phyloP scores from a whole-genome alignment of 768 basidiomycete genomes.

The Austroboletus festivus region DNA sequence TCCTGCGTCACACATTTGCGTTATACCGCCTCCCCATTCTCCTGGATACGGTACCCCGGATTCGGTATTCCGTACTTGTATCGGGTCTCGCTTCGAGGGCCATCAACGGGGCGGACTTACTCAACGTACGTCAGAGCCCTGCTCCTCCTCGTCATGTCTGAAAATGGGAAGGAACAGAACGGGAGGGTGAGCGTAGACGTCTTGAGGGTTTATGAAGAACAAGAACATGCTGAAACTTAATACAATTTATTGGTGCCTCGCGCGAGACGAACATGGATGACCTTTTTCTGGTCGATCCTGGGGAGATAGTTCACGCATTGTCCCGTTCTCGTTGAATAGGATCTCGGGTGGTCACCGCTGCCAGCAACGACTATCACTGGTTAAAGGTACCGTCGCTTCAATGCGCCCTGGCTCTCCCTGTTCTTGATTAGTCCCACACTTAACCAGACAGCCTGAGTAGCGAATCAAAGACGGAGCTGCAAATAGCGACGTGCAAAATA shows the following conservation, averaged over 20 bases:
- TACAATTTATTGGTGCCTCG: neutral
- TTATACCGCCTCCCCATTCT: neutral
- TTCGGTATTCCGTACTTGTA: neutral
- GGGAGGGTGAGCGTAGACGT: neutral
- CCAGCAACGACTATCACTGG: slow-evolving; percentile 66
- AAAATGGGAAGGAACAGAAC: slow-evolving; percentile 3
- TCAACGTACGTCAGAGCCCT: neutral
- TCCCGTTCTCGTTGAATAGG: slow-evolving; percentile 48
- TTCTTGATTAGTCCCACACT: neutral
- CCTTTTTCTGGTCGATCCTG: slow-evolving; percentile 54
- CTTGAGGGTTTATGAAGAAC: slow-evolving; percentile 1
- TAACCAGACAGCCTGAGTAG: slow-evolving; percentile 54
- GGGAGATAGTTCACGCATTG: slow-evolving; percentile 52
- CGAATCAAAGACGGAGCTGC: too few relatives aligned
- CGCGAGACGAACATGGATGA: slow-evolving; percentile 24
- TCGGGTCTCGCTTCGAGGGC: neutral
- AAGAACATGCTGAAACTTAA: neutral
- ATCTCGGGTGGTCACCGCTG: slow-evolving; percentile 52
- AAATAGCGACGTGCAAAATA: too few relatives aligned
- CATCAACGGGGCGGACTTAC: neutral
- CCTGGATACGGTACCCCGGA: neutral
- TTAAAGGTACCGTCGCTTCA: slow-evolving; percentile 38
- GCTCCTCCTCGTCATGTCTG: neutral
- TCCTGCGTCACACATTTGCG: neutral
- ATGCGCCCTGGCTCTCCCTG: neutral